phyloP scores from a whole-genome alignment of 441 rosid genomes.

The Manihot esculenta region DNA sequence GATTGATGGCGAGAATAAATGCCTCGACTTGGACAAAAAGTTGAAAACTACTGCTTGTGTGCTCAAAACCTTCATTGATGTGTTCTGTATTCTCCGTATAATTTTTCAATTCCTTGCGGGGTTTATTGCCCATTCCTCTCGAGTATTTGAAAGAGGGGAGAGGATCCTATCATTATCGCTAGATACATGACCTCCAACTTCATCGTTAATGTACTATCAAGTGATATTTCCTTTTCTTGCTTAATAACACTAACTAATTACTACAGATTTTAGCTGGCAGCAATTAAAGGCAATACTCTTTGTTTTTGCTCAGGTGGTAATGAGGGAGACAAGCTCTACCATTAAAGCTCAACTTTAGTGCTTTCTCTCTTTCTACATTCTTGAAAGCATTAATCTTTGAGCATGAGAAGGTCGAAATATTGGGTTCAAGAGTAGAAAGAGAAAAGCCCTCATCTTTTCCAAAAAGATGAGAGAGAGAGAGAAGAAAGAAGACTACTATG shows the following conservation, averaged over 20 bases:
- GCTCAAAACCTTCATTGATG: slow-evolving; percentile 50
- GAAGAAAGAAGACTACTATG: too few relatives aligned
- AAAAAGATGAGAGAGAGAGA: too few relatives aligned
- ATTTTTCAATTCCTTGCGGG: slow-evolving; percentile 78
- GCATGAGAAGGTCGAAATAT: too few relatives aligned
- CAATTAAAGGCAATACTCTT: not conserved
- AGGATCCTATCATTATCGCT: slow-evolving; percentile 66
- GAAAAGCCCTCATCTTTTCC: too few relatives aligned
- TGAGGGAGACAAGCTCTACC: too few relatives aligned
- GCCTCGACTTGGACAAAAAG: slow-evolving; percentile 48
- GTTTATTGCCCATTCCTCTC: slow-evolving; percentile 70
- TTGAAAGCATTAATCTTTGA: too few relatives aligned
- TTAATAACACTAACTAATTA: not conserved
- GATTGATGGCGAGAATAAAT: slow-evolving; percentile 36
- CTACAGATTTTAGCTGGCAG: not conserved
- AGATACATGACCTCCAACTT: slow-evolving; percentile 60
- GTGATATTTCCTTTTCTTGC: slow-evolving; percentile 26
- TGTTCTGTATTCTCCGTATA: slow-evolving; percentile 58
- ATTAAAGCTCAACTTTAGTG: too few relatives aligned
- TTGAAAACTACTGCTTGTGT: slow-evolving; percentile 38
- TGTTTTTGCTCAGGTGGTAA: slow-evolving; percentile 41
- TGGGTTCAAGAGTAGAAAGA: too few relatives aligned
- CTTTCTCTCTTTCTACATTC: too few relatives aligned
- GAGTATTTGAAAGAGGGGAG: slow-evolving; percentile 92
- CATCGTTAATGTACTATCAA: slow-evolving; percentile 64